Evolutionary conservation across 2,329 filamentous ascomycete genomes (phyloP).

Genomic region (Alternaria longipes): DNA sequence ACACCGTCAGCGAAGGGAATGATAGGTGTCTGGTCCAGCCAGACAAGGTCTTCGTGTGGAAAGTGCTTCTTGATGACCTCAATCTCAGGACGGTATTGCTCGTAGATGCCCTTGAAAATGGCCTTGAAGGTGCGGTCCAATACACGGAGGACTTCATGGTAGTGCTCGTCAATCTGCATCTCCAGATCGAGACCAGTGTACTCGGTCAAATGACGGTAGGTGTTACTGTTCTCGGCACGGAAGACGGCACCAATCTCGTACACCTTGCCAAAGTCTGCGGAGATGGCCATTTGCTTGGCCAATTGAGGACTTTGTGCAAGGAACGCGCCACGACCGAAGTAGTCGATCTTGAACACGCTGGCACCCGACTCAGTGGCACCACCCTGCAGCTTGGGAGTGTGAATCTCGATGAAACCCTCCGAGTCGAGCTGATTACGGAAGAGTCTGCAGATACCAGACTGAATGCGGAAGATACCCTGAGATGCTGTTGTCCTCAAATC

Average conservation of each 20-base stretch:
- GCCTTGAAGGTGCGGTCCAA: slow-evolving; percentile 84
- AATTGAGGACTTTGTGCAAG: slow-evolving; percentile 91
- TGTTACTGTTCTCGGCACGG: slow-evolving; percentile 94
- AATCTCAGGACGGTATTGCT: slow-evolving; percentile 74
- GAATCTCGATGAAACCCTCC: slow-evolving; percentile 87
- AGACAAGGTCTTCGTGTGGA: slow-evolving; percentile 85
- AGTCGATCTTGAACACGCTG: slow-evolving; percentile 90
- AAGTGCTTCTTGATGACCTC: slow-evolving; percentile 83
- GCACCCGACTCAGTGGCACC: slow-evolving; percentile 90
- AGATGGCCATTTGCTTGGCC: slow-evolving; percentile 92
- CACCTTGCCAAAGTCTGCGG: slow-evolving; percentile 86
- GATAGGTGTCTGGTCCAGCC: slow-evolving; percentile 84
- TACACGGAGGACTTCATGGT: slow-evolving; percentile 83
- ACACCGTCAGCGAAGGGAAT: slow-evolving; percentile 83
- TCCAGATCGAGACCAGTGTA: slow-evolving; percentile 93
- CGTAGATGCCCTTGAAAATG: slow-evolving; percentile 77
- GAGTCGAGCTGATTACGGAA: slow-evolving; percentile 81
- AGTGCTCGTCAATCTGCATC: slow-evolving; percentile 89
- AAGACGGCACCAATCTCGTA: slow-evolving; percentile 93
- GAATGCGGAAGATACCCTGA: slow-evolving; percentile 87
- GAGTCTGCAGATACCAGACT: slow-evolving; percentile 79
- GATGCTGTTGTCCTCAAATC: slow-evolving; percentile 87
- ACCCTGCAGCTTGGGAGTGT: slow-evolving; percentile 90
- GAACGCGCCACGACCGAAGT: slow-evolving; percentile 88
- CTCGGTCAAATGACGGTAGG: slow-evolving; percentile 91